phyloP scores from a whole-genome alignment of 371 early-diverging fungal species.

The Syncephalastrum sp. region DNA sequence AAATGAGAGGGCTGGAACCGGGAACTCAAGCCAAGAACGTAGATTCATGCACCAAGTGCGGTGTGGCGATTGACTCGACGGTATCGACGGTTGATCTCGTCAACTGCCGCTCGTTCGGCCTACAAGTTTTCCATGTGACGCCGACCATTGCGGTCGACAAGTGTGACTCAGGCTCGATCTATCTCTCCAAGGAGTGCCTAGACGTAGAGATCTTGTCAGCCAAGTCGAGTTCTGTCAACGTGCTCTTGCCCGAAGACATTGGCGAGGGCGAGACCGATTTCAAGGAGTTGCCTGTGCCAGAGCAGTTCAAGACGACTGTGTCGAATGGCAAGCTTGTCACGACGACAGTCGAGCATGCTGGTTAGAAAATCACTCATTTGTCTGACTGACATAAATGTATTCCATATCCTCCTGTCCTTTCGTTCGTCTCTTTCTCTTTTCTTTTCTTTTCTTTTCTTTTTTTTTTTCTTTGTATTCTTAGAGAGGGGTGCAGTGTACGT shows the following conservation, averaged over 20 bases:
- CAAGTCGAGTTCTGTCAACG: constrained; percentile 87
- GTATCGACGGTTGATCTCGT: constrained; percentile 90
- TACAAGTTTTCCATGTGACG: constrained; percentile 83
- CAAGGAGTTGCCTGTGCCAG: constrained; percentile 85
- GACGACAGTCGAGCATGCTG: constrained; percentile 80
- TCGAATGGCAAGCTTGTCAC: constrained; percentile 80
- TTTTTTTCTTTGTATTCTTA: too few species aligned
- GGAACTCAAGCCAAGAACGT: not conserved
- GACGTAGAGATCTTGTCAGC: constrained; percentile 88
- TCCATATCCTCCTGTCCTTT: too few species aligned
- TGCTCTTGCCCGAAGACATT: constrained; percentile 68
- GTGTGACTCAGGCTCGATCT: constrained; percentile 89
- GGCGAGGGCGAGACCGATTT: constrained; percentile 75
- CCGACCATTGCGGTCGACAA: constrained; percentile 92
- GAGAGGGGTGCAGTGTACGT: too few species aligned
- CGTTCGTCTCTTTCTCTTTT: too few species aligned
- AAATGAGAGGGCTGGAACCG: not conserved
- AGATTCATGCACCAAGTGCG: constrained; percentile 87
- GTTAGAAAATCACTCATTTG: constrained; percentile 25
- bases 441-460: too few species aligned
- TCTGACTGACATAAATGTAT: not conserved
- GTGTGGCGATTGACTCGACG: constrained; percentile 80
- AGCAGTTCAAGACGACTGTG: constrained; percentile 89
- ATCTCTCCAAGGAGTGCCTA: constrained; percentile 72
- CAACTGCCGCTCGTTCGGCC: constrained; percentile 85